These are phyloP conservation scores for Chlorella sp. DNA, from an alignment of 139 green algal genomes.

Conservation along the genomic window DNA sequence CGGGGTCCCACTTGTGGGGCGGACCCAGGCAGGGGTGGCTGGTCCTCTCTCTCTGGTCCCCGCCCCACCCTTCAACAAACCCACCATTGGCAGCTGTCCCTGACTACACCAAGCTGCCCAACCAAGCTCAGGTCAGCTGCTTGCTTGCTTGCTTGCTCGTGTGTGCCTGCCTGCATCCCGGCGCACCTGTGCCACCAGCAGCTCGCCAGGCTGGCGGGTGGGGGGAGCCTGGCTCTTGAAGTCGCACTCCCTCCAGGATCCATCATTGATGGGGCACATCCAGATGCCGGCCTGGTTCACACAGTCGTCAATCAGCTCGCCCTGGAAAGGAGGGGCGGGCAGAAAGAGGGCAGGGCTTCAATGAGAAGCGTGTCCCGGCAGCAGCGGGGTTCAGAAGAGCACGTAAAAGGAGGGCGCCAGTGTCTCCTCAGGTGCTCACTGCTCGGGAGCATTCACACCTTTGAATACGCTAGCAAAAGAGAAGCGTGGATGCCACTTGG, in stretches of 20 bases:
- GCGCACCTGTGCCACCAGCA: constrained; percentile 29
- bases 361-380: background rate
- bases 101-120: background rate
- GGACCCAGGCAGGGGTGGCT: too few relatives aligned
- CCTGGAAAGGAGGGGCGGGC: background rate
- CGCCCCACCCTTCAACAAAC: too few relatives aligned
- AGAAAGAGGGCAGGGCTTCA: background rate
- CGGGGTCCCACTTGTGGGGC: too few relatives aligned
- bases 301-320: constrained; percentile 40
- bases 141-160: background rate
- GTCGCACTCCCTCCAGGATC: constrained; percentile 23
- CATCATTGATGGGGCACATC: constrained; percentile 12
- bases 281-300: constrained; percentile 3
- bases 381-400: too few relatives aligned
- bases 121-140: background rate
- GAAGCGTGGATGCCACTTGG: too few relatives aligned
- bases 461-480: too few relatives aligned
- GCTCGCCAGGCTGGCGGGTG: background rate
- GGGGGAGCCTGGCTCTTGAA: background rate
- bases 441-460: too few relatives aligned
- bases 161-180: background rate
- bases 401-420: too few relatives aligned
- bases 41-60: too few relatives aligned
- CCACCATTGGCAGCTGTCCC: too few relatives aligned
- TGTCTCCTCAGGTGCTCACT: too few relatives aligned